These are phyloP conservation scores for Kwoniella botswanensis DNA, from an alignment of 768 basidiomycete species.

Conservation along the genomic window DNA sequence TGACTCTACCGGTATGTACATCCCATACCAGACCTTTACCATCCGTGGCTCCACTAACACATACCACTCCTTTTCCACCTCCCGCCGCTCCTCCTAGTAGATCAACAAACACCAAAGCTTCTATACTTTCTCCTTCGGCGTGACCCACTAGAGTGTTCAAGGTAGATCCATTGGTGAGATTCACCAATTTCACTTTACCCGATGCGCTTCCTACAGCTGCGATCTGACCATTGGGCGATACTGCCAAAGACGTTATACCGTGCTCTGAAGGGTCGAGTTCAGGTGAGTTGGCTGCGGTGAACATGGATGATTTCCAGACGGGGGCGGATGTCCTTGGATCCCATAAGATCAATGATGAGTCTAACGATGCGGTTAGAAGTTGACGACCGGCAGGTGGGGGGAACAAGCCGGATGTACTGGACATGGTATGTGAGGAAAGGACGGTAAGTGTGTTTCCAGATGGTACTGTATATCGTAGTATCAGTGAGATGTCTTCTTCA, in stretches of 20 bases:
- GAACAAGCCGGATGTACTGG: conserved; percentile 86
- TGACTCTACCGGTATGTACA: conserved; percentile 78
- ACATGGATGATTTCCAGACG: conserved; percentile 67
- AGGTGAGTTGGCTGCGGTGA: conserved; percentile 36
- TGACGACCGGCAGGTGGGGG: conserved; percentile 86
- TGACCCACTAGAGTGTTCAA: conserved; percentile 80
- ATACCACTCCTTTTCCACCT: conserved; percentile 62
- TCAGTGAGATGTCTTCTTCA: neutral
- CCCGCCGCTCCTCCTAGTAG: conserved; percentile 66
- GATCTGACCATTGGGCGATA: conserved; percentile 85
- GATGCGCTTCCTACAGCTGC: conserved; percentile 85
- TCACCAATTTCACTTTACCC: conserved; percentile 85
- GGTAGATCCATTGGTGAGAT: conserved; percentile 82
- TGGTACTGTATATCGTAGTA: conserved; percentile 69
- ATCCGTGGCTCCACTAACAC: conserved; percentile 88
- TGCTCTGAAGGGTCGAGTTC: conserved; percentile 68
- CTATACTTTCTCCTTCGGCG: conserved; percentile 82
- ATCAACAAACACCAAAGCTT: conserved; percentile 83
- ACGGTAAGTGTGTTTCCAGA: conserved; percentile 95
- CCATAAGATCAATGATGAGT: conserved; percentile 85
- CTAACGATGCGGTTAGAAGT: conserved; percentile 82
- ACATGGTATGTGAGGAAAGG: conserved; percentile 83
- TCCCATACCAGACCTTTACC: conserved; percentile 96
- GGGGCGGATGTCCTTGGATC: conserved; percentile 80
- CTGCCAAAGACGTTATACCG: conserved; percentile 82